phyloP scores from a whole-genome alignment of 192 early-diverging fungal species.

The Entomortierella beljakovae region DNA sequence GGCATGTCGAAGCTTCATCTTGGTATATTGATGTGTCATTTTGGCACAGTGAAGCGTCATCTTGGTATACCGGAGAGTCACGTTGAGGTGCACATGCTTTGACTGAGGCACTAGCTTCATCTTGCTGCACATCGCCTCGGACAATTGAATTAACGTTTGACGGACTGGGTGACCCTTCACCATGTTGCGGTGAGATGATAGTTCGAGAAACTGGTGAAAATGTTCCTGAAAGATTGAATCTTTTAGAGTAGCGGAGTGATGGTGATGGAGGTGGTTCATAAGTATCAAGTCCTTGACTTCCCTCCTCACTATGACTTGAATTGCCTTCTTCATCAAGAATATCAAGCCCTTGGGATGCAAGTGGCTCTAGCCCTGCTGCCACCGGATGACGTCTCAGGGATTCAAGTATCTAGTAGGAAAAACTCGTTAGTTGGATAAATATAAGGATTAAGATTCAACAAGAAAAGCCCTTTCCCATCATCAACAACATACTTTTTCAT shows the following conservation, averaged over 20 bases:
- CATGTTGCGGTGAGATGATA: background rate
- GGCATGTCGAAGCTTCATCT: background rate
- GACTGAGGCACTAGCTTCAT: background rate
- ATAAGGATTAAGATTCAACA: background rate
- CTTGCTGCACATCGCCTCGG: background rate
- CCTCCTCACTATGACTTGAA: background rate
- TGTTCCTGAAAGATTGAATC: background rate
- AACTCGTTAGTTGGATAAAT: background rate
- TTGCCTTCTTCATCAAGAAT: slow-evolving; percentile 6
- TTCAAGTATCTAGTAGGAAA: slow-evolving; percentile 12
- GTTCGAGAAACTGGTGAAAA: background rate
- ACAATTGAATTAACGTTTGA: background rate
- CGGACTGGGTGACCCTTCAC: background rate
- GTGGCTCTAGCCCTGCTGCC: slow-evolving; percentile 3
- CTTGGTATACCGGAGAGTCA: background rate
- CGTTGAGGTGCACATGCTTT: background rate
- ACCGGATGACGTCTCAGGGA: slow-evolving; percentile 18
- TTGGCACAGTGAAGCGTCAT: too few species aligned
- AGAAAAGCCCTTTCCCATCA: background rate
- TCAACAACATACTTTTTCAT: slow-evolving; percentile 20
- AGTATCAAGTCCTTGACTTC: background rate
- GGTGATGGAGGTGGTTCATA: slow-evolving; percentile 25
- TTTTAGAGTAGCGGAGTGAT: slow-evolving; percentile 17
- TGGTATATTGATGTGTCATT: too few species aligned
- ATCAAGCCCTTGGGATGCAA: background rate